Conservation (phyloP, 1,284 basidiomycete genomes). For the Leccinum laetum region DNA sequence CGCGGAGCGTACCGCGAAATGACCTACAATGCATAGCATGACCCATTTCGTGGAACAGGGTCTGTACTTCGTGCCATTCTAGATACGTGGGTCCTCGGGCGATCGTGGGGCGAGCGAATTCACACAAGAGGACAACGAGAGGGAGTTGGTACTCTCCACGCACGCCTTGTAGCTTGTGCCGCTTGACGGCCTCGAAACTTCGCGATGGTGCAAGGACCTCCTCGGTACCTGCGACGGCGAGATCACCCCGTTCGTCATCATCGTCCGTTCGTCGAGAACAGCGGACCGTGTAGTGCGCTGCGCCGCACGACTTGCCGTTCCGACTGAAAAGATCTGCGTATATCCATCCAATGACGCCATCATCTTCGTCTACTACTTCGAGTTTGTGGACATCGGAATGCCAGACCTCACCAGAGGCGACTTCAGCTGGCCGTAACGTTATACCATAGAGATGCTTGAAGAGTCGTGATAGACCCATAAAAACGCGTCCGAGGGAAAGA, state of each 20-base stretch:
- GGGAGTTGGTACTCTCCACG: constrained; percentile 86
- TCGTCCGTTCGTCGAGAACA: constrained; percentile 93
- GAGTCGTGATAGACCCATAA: constrained; percentile 84
- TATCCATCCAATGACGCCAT: constrained; percentile 89
- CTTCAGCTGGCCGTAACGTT: constrained; percentile 69
- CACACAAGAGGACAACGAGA: constrained; percentile 89
- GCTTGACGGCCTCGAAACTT: constrained; percentile 61
- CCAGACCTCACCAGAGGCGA: constrained; percentile 85
- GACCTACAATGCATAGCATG: constrained; percentile 97
- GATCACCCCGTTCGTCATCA: constrained; percentile 79
- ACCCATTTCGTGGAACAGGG: constrained; percentile 98
- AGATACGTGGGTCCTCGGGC: constrained; percentile 72
- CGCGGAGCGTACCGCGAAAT: constrained; percentile 1
- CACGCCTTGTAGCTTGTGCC: constrained; percentile 56
- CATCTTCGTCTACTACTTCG: constrained; percentile 88
- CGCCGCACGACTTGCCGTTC: constrained; percentile 85
- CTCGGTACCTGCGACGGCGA: constrained; percentile 42
- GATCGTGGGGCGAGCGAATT: constrained; percentile 72
- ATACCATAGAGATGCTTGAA: constrained; percentile 90
- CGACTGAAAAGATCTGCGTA: constrained; percentile 93
- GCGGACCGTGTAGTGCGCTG: constrained; percentile 97
- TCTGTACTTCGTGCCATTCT: constrained; percentile 94
- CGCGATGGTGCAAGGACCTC: constrained; percentile 44
- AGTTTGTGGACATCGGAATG: constrained; percentile 87
- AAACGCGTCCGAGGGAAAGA: constrained; percentile 48